Evolutionary conservation across 768 basidiomycete genomes (phyloP).

Genomic region (Auricularia sp.): DNA sequence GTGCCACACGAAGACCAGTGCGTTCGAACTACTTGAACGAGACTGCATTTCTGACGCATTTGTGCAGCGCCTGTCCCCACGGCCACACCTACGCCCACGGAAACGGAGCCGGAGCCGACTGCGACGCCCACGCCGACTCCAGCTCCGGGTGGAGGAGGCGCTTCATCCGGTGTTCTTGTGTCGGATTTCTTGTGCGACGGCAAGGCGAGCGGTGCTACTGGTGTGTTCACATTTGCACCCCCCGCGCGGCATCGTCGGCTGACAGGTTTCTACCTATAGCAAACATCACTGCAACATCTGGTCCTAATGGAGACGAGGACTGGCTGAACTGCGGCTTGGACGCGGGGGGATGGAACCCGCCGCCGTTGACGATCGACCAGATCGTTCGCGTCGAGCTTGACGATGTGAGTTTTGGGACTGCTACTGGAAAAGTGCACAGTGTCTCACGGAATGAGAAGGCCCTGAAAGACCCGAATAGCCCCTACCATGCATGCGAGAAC

Average conservation of each 20-base stretch:
- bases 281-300: background rate
- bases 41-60: no score
- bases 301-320: constrained; percentile 34
- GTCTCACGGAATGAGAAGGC: constrained; percentile 36
- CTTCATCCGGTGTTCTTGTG: background rate
- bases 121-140: background rate
- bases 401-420: background rate
- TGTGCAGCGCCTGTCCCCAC: no score
- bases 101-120: background rate
- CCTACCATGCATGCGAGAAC: constrained; percentile 49
- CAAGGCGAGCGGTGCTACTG: background rate
- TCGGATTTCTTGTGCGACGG: background rate
- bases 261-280: accelerated
- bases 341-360: constrained; percentile 60
- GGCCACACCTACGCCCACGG: background rate
- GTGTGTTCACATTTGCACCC: background rate
- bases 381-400: constrained; percentile 10
- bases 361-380: constrained; percentile 43
- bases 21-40: background rate
- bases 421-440: constrained; percentile 24
- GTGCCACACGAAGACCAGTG: background rate
- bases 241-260: no score
- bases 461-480: constrained; percentile 36
- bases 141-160: background rate
- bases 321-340: constrained; percentile 72